Conservation (phyloP, 192 early-diverging fungal genomes). For the Coemansia sp. region DNA sequence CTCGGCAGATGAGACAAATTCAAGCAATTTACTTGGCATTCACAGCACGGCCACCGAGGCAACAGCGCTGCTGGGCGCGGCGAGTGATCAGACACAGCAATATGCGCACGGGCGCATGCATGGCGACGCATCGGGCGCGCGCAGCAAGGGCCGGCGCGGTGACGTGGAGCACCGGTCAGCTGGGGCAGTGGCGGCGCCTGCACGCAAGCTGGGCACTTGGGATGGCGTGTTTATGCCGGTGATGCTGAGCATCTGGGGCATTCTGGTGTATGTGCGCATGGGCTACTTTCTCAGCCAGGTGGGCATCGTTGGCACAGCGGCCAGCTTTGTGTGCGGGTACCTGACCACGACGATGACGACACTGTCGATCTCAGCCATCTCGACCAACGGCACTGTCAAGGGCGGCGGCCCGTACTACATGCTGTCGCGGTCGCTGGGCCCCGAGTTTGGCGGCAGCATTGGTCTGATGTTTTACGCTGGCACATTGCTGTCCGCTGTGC, state of each 20-base stretch:
- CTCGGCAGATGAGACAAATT: constrained; percentile 16
- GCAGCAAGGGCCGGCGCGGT: neutral
- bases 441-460: constrained; percentile 73
- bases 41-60: constrained; percentile 6
- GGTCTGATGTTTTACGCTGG: constrained; percentile 64
- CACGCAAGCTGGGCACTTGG: constrained; percentile 61
- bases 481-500: constrained; percentile 56
- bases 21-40: no score
- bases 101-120: constrained; percentile 9
- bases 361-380: constrained; percentile 67
- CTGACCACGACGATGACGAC: constrained; percentile 63
- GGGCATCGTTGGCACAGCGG: constrained; percentile 61
- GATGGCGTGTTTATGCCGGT: constrained; percentile 71
- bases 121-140: constrained; percentile 1
- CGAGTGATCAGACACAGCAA: neutral
- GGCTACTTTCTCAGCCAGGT: constrained; percentile 65
- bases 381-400: constrained; percentile 66
- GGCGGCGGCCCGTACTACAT: constrained; percentile 72
- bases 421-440: constrained; percentile 63
- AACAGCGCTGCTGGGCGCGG: constrained; percentile 12
- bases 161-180: neutral
- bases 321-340: constrained; percentile 61
- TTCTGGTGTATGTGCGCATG: constrained; percentile 69
- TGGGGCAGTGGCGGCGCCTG: constrained; percentile 1
- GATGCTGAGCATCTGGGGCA: constrained; percentile 69